phyloP scores from a whole-genome alignment of 2,329 filamentous ascomycete genomes.

The Alternaria metachromatica region DNA sequence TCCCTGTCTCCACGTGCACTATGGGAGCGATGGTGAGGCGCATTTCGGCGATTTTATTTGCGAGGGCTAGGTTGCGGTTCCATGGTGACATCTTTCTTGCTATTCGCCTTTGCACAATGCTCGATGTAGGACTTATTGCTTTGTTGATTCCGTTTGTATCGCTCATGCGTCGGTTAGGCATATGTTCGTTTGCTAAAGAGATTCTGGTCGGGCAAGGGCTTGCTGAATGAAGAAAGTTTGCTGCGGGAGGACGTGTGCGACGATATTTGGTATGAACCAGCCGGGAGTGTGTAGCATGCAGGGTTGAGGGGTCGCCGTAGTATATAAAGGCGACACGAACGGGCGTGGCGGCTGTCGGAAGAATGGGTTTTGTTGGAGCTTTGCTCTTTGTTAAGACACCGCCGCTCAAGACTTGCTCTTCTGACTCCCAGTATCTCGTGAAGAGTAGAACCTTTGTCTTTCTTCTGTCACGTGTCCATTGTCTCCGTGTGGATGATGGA shows the following conservation, averaged over 20 bases:
- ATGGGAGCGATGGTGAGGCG: conserved; percentile 70
- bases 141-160: conserved; percentile 19
- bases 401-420: conserved; percentile 23
- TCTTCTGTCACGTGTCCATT: conserved; percentile 24
- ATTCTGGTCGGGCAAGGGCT: neutral
- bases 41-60: conserved; percentile 70
- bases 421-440: conserved; percentile 15
- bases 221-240: conserved; percentile 11
- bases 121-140: conserved; percentile 9
- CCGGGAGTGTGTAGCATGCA: conserved; percentile 17
- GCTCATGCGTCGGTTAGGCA: conserved; percentile 18
- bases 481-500: conserved; percentile 15
- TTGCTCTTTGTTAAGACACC: conserved; percentile 37
- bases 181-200: neutral
- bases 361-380: conserved; percentile 31
- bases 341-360: conserved; percentile 26
- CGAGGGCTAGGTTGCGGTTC: conserved; percentile 56
- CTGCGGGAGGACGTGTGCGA: conserved; percentile 6
- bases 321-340: conserved; percentile 40
- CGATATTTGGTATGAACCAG: conserved; percentile 1
- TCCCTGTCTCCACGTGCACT: conserved; percentile 64
- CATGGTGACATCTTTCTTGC: conserved; percentile 14
- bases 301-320: conserved; percentile 14
- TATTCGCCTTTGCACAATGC: conserved; percentile 19
- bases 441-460: conserved; percentile 32